Base-by-base conservation (phyloP, 129 eudicot genomes). In the Deinandra increscens region DNA sequence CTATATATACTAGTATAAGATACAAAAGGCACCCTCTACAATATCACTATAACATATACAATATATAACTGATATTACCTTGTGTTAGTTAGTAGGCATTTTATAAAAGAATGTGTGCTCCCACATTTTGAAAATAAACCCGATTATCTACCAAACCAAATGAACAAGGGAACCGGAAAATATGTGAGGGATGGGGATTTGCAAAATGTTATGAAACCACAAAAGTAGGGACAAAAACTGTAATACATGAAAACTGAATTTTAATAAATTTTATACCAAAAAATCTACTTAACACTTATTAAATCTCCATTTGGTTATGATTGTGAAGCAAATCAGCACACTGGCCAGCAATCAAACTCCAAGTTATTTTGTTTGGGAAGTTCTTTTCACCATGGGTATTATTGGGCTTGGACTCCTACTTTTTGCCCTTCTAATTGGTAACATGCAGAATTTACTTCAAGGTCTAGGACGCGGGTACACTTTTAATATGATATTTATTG, bases 361-460 rank as follows among this genome's bases (percentile, higher is more conserved):
- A 31, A 92, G 96, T 75, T 92, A 81, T 68, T 84, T 76, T 75
- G 86, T 73, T 3, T 76, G 90, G 90, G 98, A 92, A 85, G 96
- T 89, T 23, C 83, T 89, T 19, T 92, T 92, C 75, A 88, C 98
- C 0, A 84, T 84, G 85, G 83, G 71, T 59, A 89, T 92, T 60
- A 76, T 83, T 56, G 98, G 95, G 38, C 79, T 84, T 6, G 98
- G 98, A 33, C 95, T 92, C 33, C 75, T 92, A 39, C 90, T 86
- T 45, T 92, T 92, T 66, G 96, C 96, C 58, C 88, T 92, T 64
- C 82, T 92, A 22, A 86, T 92, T 50, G 98, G 98, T 65, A 89
- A 86, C 72, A 92, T 92, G 98, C 98, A 92, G 78, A 89, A 86
- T 75, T 92, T 88, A 74, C 88, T 89, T 18, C 96, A 84, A 79